Base-by-base conservation (phyloP, 2,329 filamentous ascomycete genomes). In the Orbilia brochopaga region DNA sequence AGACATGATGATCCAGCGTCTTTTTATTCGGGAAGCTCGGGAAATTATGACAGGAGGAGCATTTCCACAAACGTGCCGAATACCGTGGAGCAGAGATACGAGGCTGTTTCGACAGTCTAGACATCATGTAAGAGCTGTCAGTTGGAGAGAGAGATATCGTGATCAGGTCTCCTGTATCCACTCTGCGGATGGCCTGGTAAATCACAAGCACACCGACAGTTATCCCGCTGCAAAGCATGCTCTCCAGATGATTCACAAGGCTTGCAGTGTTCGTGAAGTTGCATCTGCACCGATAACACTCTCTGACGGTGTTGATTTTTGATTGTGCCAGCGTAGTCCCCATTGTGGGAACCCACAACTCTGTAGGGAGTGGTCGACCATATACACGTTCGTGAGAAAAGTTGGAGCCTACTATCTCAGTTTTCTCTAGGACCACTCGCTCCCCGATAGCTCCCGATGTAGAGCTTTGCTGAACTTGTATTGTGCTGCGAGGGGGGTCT, bases 81-180 rank as follows among this genome's bases (percentile, higher is more conserved):
- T 21, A 46, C 13, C 42, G 11, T 8, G 13, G 17, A 19, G 11
- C 15, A 27, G 37, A 2, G 2, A 17, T 8, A 27, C 17, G 44
- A 44, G 35, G 11, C n/a, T 10, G n/a, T 11, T 19, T 4, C 10
- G 15, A 19, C 24, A n/a, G 15, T n/a, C 10, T 21, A 10, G 35
- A n/a, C 35, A 8, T n/a, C 51, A 32, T 4, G 8, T 32, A 32
- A 8, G 8, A 32, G 8, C 8, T 54, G 2, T 35, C 6, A 15
- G 46, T n/a, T 8, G 23, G 37, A 8, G 40, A 35, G 30, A 24
- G 37, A 19, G 35, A 42, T 7, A n/a, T 8, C 1, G 55, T 58
- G 15, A 58, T 58, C 27, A 58, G 37, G 10, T 35, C 37, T 6
- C 35, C 24, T 13, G 11, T 15, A 46, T 58, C 40, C 13, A 58